Evolutionary conservation across 352 stramenopile genomes (phyloP).

Genomic region (Phytophthora brassicae): DNA sequence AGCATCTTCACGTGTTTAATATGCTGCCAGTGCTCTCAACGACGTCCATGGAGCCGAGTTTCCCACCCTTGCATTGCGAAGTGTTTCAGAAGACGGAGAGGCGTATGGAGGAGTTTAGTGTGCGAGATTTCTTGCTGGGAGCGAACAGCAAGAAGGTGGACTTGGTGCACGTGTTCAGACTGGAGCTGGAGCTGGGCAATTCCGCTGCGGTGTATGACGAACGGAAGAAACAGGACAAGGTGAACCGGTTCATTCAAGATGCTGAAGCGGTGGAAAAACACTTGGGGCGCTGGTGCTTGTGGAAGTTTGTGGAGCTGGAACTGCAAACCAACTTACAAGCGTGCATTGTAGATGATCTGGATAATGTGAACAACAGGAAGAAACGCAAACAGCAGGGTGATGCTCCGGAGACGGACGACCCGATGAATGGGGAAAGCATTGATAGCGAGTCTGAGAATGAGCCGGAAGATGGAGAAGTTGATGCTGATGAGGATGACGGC

Average conservation of each 20-base stretch:
- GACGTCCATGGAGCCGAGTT: constrained; percentile 23
- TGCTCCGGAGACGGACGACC: constrained; percentile 7
- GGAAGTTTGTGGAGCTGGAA: constrained; percentile 82
- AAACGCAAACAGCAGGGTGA: constrained; percentile 33
- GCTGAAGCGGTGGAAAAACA: constrained; percentile 63
- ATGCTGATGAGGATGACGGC: constrained; percentile 9
- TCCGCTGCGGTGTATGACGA: constrained; percentile 74
- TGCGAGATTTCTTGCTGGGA: constrained; percentile 71
- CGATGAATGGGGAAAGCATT: constrained; percentile 22
- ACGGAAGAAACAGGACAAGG: constrained; percentile 67
- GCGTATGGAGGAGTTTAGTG: constrained; percentile 13
- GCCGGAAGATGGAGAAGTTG: constrained; percentile 33
- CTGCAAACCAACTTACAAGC: constrained; percentile 72
- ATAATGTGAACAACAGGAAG: constrained; percentile 60
- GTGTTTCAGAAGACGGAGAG: constrained; percentile 33
- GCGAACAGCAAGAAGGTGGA: constrained; percentile 72
- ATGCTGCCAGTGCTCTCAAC: constrained; percentile 47
- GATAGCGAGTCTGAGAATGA: constrained; percentile 28
- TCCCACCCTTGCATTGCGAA: constrained; percentile 56
- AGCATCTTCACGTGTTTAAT: constrained; percentile 64
- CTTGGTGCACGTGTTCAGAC: constrained; percentile 57
- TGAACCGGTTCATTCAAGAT: constrained; percentile 72
- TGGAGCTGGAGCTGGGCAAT: constrained; percentile 73
- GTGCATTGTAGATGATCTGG: constrained; percentile 57
- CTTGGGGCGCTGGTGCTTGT: constrained; percentile 75